Evolutionary conservation across 108 stramenopile genomes (phyloP), one percentile per base, ranked within the genome.

Genomic region (Nitzschia palea): DNA sequence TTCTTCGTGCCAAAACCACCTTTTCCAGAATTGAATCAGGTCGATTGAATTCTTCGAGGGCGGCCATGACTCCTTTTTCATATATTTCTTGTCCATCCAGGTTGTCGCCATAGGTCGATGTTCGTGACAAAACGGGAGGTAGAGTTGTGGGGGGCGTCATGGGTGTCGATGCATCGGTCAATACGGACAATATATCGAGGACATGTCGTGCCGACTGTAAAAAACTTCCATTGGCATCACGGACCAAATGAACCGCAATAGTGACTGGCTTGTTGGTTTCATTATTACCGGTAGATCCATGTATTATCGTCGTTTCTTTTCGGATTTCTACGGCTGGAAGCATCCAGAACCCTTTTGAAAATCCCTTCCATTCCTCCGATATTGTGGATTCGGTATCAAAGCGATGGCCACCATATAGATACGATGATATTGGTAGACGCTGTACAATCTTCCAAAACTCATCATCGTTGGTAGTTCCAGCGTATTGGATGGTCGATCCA

Each of bases 291-390:
- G 15, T 66, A 15, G 28, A 44, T 23, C 67, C 40, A 74, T 25
- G 0, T 55, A 18, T 28, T 26, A 27, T 23, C 43, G 31, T 34
- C 58, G 28, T 59, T 36, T 80, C 83, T 25, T 72, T 40, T n/a
- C 86, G 60, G 45, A 90, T 23, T 60, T 90, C 89, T 1, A 90
- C 77, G 0, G 83, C 80, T 5, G 89, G 89, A 29, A 90, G 71
- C 18, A 90, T 77, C 86, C 86, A 90, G 30, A 81, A 79, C 25
- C 82, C 81, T 2, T 82, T 71, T 17, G 86, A 85, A 74, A 90
- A 90, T 12, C 59, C 76, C 50, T 80, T 69, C 89, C 89, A 90
- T 78, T 90, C 89, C 43, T 86, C 81, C 12, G 62, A 32, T 5
- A 31, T 50, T 8, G 42, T 31, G 4, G 35, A 58, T 9, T 69